Conservation (phyloP, 1,284 basidiomycete species). For the Sanghuangporus weigelae region DNA sequence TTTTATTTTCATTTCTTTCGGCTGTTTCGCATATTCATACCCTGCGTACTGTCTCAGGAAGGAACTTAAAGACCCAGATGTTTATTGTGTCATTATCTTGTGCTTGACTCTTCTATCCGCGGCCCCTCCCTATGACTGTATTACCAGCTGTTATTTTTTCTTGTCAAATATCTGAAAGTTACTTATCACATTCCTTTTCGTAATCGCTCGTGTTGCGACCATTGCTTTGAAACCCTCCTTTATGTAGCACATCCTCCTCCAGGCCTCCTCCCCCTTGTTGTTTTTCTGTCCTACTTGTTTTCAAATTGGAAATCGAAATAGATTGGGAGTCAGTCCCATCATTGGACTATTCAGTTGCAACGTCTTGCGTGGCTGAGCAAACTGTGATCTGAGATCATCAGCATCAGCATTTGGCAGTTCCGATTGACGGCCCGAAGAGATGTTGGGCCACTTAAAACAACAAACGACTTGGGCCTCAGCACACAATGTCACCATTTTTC, state of each 20-base stretch:
- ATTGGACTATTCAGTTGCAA: background rate
- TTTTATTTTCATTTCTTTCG: background rate
- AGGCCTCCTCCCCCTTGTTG: background rate
- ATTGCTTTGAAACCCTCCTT: background rate
- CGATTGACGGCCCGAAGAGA: too few relatives aligned
- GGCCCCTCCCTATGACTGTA: constrained; percentile 3
- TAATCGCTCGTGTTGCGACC: background rate
- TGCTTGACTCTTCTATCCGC: background rate
- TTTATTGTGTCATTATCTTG: constrained; percentile 15
- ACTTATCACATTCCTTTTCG: constrained; percentile 2
- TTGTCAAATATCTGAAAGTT: background rate
- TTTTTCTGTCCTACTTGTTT: background rate
- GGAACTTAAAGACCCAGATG: background rate
- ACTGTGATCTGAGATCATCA: background rate
- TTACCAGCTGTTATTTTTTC: background rate
- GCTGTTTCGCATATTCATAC: background rate
- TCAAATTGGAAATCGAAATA: background rate
- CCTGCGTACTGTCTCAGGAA: background rate
- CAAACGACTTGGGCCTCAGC: too few relatives aligned
- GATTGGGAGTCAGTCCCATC: constrained; percentile 9
- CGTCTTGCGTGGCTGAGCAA: background rate
- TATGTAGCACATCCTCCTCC: background rate
- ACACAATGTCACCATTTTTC: too few relatives aligned
- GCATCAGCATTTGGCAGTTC: background rate
- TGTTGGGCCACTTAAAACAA: too few relatives aligned